A percentile compares a stretch with the other conserved stretches of the same genome.
Conservation (phyloP, 768 basidiomycete species). For the Podaxis sp. region DNA sequence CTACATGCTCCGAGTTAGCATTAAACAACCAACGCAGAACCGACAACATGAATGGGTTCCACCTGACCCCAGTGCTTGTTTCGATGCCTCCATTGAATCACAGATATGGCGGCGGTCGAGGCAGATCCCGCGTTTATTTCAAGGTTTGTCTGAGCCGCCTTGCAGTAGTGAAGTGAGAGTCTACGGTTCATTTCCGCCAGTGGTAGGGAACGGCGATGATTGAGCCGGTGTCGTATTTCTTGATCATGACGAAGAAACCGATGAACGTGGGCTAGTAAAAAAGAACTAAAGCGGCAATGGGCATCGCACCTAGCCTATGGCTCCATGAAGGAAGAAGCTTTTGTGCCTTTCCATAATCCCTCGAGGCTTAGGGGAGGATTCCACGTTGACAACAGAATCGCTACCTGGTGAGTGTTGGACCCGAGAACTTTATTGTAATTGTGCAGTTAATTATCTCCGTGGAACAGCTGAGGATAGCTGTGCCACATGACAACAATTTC, state of each 20-base stretch:
- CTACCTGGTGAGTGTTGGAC: neutral
- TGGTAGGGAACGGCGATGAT: neutral
- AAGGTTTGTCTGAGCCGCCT: neutral
- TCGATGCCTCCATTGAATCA: too few species aligned
- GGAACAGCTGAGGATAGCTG: too few species aligned
- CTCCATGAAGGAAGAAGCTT: neutral
- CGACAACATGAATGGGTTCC: too few species aligned
- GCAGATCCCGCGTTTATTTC: neutral
- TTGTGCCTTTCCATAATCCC: neutral
- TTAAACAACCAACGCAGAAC: too few species aligned
- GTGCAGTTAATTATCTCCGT: too few species aligned
- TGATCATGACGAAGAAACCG: neutral
- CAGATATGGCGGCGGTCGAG: neutral
- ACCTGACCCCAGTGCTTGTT: too few species aligned
- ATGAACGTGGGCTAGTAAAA: neutral
- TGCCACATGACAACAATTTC: too few species aligned
- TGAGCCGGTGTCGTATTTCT: neutral
- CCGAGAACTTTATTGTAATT: too few species aligned
- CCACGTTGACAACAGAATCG: neutral
- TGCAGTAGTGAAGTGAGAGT: neutral
- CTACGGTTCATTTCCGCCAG: slow-evolving; percentile 1
- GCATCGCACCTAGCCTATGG: neutral
- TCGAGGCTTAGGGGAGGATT: neutral
- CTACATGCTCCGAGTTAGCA: too few species aligned
- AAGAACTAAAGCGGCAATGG: neutral